Evolutionary conservation across 345 rosid species (phyloP), one percentile per base, ranked within the genome.

Genomic region (Physaria fendleri): DNA sequence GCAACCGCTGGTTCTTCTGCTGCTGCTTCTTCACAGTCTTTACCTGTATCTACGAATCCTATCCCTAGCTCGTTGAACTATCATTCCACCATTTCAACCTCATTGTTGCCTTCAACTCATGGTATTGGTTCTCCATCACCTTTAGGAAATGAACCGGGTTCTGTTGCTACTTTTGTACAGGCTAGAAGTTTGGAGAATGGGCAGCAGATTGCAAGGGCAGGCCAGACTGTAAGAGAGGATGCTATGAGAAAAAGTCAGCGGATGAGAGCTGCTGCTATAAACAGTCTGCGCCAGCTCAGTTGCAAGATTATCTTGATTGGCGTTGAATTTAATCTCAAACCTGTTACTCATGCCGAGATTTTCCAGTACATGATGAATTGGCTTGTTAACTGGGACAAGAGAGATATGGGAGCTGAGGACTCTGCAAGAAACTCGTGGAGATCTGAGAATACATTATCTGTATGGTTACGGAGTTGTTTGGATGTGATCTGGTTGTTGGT

Each of bases 381-480:
- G 99, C 78, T 89, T 66, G 84, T 87, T 30, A 87, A 84, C 68
- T 90, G 97, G 99, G 99, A 93, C 79, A 90, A 83, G 76, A 85
- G 79, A 64, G 82, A 83, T 54, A 81, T 78, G 38, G 85, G 82
- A 45, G 47, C 68, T 71, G 87, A 83, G 57, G 96, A 83, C 64
- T 72, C 79, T 59, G 77, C 71, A 39, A 82, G 82, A 56, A 93
- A 79, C 68, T 72, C 81, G 24, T 77, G 85, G 77, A 82, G 90
- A 78, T 79, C 76, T 54, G 80, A 76, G 72, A 89, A 85, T 73
- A 85, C 83, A 76, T 72, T 85, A 23, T 79, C 81, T 50, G 95
- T 83, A 60, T 93, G 99, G 95, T 66, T 87, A 29, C 94, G 82
- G 43, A 82, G 87, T 73, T 90, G 97, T 78, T 76, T 89, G 82